Evolutionary conservation across 805 yeast species (phyloP), one percentile per base, ranked within the genome.

Genomic region (Saturnispora halmiae): DNA sequence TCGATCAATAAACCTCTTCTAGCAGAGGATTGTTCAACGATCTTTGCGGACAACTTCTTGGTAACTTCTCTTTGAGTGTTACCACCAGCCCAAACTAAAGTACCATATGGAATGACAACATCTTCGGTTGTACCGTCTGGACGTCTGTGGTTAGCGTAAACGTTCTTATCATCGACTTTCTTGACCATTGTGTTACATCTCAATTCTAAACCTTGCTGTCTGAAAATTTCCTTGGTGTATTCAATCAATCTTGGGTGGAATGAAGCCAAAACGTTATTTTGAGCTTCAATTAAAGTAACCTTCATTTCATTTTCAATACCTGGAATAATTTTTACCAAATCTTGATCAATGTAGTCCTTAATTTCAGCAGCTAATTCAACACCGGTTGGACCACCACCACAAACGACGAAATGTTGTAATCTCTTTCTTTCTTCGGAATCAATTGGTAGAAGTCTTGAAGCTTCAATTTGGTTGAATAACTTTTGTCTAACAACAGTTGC

Each of bases 361-460:
- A 88, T 68, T 66, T 90, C 96, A 56, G 95, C 97, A 51, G 96
- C 96, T 54, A 87, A 82, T 67, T 87, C 96, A 47, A 88, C 96
- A 68, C 97, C 97, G 33, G 97, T 88, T 60, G 97, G 96, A 49
- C 97, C 97, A 65, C 96, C 97, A 56, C 97, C 97, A 51, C 92
- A 94, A 47, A 90, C 94, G 47, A 90, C 90, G 53, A 87, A 79
- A 47, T 80, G 82, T 59, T 88, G 73, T 54, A 90, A 72, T 61
- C 95, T 77, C 65, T 77, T 75, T 65, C 96, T 77, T 60, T 84
- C 94, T 51, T 77, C 84, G 22, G 64, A 61, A 41, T 68, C 79
- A 51, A 73, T 73, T 43, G 92, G 84, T 52, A 87, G 73, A 49
- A 81, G 68, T 52, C 82, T 77, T 32, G 96, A 95, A 48, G 86